These are phyloP conservation scores for Pseudonitzschia delicatissima DNA, from an alignment of 108 stramenopile genomes.

Conservation along the genomic window DNA sequence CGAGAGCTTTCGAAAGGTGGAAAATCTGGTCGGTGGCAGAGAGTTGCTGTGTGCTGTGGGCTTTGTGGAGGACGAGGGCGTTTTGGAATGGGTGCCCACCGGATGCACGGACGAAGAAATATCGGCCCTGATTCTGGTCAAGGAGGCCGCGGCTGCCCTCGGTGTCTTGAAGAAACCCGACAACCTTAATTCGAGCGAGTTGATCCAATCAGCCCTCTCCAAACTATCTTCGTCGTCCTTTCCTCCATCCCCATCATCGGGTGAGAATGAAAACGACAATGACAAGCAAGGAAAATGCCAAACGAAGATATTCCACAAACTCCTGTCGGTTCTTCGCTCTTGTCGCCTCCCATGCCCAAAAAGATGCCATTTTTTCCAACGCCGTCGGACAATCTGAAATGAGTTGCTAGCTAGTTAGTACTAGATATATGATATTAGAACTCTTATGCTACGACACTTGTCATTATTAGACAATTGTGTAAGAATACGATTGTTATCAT, in stretches of 20 bases:
- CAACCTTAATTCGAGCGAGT: conserved; percentile 11
- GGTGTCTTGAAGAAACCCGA: conserved; percentile 30
- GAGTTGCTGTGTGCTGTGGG: conserved; percentile 68
- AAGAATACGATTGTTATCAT: too few relatives aligned
- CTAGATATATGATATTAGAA: too few relatives aligned
- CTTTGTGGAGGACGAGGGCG: conserved; percentile 46
- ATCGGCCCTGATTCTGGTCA: conserved; percentile 16
- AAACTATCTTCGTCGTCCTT: background rate
- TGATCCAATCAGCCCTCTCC: conserved; percentile 16
- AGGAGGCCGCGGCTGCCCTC: conserved; percentile 38
- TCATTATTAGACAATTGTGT: too few relatives aligned
- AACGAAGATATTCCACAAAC: conserved; percentile 5
- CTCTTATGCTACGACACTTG: too few relatives aligned
- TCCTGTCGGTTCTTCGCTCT: conserved; percentile 3
- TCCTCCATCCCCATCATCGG: background rate
- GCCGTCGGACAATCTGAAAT: too few relatives aligned
- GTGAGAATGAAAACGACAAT: background rate
- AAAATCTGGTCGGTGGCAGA: conserved; percentile 52
- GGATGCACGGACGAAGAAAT: conserved; percentile 21
- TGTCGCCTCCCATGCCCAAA: conserved; percentile 19
- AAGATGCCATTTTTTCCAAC: conserved; percentile 10
- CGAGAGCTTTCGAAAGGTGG: conserved; percentile 68
- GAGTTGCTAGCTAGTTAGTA: too few relatives aligned
- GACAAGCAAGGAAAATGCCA: background rate
- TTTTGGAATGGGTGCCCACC: conserved; percentile 59